Evolutionary conservation across 495 filamentous ascomycete species (phyloP).

Genomic region (Choiromyces venosus): DNA sequence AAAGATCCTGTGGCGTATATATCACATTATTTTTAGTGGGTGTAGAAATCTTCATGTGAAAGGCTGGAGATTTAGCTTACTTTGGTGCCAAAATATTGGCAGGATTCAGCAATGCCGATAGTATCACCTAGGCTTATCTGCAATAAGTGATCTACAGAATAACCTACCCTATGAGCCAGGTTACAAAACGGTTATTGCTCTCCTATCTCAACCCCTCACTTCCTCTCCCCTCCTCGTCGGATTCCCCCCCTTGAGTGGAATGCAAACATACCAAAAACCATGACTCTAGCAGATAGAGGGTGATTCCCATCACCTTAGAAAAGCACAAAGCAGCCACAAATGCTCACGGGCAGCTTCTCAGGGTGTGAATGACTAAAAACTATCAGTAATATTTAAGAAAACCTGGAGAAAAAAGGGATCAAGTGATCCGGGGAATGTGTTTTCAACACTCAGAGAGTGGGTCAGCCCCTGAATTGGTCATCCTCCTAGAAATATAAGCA

Average conservation of each 20-base stretch:
- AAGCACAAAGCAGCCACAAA: background rate
- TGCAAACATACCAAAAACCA: background rate
- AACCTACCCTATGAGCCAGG: background rate
- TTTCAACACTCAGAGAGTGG: background rate
- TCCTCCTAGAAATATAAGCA: background rate
- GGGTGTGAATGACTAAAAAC: background rate
- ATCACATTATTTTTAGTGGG: background rate
- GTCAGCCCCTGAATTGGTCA: background rate
- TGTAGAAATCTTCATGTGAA: background rate
- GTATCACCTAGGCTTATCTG: background rate
- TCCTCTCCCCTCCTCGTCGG: background rate
- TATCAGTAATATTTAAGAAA: background rate
- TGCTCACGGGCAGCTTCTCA: background rate
- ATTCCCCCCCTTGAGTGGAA: background rate
- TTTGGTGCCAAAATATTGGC: background rate
- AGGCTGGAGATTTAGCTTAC: background rate
- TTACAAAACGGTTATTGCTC: background rate
- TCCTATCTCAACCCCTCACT: background rate
- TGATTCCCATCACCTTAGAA: background rate
- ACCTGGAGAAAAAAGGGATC: background rate
- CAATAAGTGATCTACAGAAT: background rate
- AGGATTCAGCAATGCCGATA: too few relatives aligned
- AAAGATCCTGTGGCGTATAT: background rate
- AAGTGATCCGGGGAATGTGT: background rate
- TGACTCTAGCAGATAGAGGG: background rate